phyloP scores from a whole-genome alignment of 75 land plant species.

The Pinus albicaulis region DNA sequence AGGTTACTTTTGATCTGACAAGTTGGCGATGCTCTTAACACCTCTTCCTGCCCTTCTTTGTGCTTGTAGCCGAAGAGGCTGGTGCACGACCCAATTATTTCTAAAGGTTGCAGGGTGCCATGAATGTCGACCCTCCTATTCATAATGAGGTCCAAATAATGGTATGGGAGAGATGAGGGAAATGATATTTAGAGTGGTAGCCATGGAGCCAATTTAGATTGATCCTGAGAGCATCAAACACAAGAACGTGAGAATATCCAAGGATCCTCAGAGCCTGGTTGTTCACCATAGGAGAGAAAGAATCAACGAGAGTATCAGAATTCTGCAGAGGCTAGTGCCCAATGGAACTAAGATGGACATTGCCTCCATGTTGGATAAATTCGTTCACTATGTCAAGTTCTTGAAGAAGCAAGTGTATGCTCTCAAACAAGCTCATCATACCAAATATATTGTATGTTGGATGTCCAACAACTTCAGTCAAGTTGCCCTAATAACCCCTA shows the following conservation, averaged over 20 bases:
- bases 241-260: constrained; percentile 66
- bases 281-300: constrained; percentile 60
- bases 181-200: constrained; percentile 68
- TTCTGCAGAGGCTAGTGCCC: constrained; percentile 64
- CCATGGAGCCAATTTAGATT: constrained; percentile 58
- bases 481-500: no score
- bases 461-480: no score
- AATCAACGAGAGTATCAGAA: constrained; percentile 60
- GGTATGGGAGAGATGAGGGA: constrained; percentile 62
- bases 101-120: not conserved
- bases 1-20: no score
- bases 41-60: no score
- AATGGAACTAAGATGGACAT: constrained; percentile 81
- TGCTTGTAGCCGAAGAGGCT: no score
- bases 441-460: no score
- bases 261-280: constrained; percentile 77
- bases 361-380: constrained; percentile 82
- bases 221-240: constrained; percentile 60
- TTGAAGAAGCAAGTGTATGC: constrained; percentile 11
- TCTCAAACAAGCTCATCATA: no score
- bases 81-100: not conserved
- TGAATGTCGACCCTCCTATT: not conserved
- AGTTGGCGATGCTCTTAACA: no score
- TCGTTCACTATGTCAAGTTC: constrained; percentile 72
- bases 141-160: no score